Evolutionary conservation across 352 stramenopile genomes (phyloP), one percentile per base, ranked within the genome.

Genomic region (Globisporangium spinosum): DNA sequence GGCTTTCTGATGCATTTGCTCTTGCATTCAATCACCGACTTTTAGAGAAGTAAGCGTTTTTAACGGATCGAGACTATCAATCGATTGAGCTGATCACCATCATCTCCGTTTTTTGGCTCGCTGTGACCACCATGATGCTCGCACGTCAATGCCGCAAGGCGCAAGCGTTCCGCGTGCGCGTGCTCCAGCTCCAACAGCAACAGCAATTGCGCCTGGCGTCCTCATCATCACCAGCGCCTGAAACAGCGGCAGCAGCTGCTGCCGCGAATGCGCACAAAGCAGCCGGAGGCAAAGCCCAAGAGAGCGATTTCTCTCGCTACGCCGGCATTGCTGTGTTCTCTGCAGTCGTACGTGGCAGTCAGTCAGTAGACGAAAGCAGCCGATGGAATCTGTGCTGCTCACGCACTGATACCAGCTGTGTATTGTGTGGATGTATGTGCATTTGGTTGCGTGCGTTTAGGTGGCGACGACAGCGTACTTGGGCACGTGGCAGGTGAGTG

Each of bases 321-420:
- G 85, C 83, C 29, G 88, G 88, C 65, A 93, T 94, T 64, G 86
- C 82, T n/a, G 86, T 94, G 70, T 96, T 96, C 73, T 80, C 80
- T 23, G 74, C 83, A 58, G 89, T 96, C 73, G 88, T 95, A 70
- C 62, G 78, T 80, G 17, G 12, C 2, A 17, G 15, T 1, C 58
- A 43, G 35, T 40, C 5, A 13, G 38, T 35, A 40, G 15, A 57
- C 12, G 53, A 2, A 23, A 45, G 55, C 29, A 4, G 17, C 3
- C 29, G 9, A 20, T 6, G 9, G 15, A 2, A 15, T 58, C 3
- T 58, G 5, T 22, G 10, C 23, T n/a, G 43, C 43, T 32, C 4
- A 23, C 5, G 8, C 43, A 23, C 43, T 51, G 17, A 23, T 23
- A 1, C 2, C 43, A 9, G 8, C 22, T 51, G n/a, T 27, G 49